Conservation (phyloP, 495 filamentous ascomycete genomes). For the Thozetella sp. region DNA sequence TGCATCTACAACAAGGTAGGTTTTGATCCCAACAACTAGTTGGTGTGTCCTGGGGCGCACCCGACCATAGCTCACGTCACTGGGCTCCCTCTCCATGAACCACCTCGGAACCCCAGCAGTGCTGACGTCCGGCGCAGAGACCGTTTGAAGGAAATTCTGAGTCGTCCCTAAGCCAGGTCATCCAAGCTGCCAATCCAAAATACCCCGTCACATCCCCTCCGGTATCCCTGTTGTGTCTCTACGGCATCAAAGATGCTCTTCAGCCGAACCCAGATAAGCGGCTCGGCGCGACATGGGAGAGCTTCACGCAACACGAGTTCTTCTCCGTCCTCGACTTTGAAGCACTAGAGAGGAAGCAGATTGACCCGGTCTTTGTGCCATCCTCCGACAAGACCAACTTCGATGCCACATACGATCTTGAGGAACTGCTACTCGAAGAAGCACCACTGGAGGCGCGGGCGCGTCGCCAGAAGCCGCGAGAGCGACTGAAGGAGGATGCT, state of each 20-base stretch:
- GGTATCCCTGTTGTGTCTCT: conserved; percentile 81
- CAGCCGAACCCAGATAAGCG: conserved; percentile 78
- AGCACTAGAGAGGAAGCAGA: conserved; percentile 82
- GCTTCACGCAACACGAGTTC: conserved; percentile 85
- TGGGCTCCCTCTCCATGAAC: conserved; percentile 8
- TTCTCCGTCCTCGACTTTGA: conserved; percentile 86
- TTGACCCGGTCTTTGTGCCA: conserved; percentile 88
- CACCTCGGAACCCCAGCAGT: conserved; percentile 22
- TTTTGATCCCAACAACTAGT: not conserved
- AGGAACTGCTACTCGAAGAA: conserved; percentile 92
- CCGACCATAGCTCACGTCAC: not conserved
- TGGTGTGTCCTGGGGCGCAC: not conserved
- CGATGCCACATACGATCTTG: conserved; percentile 96
- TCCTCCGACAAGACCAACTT: conserved; percentile 99
- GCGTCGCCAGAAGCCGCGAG: conserved; percentile 89
- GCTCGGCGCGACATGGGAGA: conserved; percentile 80
- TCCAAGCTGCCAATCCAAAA: conserved; percentile 79
- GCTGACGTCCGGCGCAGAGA: conserved; percentile 52
- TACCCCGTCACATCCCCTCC: conserved; percentile 89
- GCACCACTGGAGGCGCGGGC: conserved; percentile 92
- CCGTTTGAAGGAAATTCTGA: conserved; percentile 91
- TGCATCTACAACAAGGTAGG: conserved; percentile 98
- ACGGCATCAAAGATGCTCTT: conserved; percentile 80
- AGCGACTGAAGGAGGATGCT: conserved; percentile 88
- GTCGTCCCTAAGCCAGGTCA: conserved; percentile 75